Evolutionary conservation across 2,329 filamentous ascomycete species (phyloP).

Genomic region (Alternaria sp.): DNA sequence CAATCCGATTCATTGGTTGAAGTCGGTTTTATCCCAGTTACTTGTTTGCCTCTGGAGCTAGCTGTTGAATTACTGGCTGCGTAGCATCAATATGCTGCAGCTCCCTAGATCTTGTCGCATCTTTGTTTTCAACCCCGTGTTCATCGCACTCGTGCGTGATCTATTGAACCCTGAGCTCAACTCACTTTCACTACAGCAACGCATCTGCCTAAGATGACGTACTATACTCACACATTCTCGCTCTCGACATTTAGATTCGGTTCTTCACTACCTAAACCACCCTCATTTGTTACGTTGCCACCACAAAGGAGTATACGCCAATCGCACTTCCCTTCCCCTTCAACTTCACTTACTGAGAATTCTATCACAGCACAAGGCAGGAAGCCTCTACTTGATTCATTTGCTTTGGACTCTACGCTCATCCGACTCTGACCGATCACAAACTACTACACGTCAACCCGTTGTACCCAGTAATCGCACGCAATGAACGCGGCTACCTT

Average conservation of each 20-base stretch:
- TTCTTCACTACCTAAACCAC: neutral
- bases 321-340: neutral
- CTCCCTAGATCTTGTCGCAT: neutral
- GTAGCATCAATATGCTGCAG: neutral
- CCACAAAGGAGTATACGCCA: neutral
- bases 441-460: neutral
- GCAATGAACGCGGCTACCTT: constrained; percentile 2
- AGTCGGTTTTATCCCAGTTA: neutral
- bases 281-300: neutral
- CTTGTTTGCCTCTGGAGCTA: neutral
- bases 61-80: neutral
- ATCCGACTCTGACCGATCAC: neutral
- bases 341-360: neutral
- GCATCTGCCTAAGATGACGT: neutral
- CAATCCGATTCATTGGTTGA: neutral
- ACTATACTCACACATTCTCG: neutral
- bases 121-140: neutral
- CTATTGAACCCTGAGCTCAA: neutral
- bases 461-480: neutral
- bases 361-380: neutral
- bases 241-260: neutral
- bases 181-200: neutral
- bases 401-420: neutral
- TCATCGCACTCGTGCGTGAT: neutral
- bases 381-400: neutral